A percentile compares a stretch with the other conserved stretches of the same genome.
These are phyloP conservation scores for Alternaria dauci DNA, from an alignment of 2,329 filamentous ascomycete genomes.

Conservation along the genomic window DNA sequence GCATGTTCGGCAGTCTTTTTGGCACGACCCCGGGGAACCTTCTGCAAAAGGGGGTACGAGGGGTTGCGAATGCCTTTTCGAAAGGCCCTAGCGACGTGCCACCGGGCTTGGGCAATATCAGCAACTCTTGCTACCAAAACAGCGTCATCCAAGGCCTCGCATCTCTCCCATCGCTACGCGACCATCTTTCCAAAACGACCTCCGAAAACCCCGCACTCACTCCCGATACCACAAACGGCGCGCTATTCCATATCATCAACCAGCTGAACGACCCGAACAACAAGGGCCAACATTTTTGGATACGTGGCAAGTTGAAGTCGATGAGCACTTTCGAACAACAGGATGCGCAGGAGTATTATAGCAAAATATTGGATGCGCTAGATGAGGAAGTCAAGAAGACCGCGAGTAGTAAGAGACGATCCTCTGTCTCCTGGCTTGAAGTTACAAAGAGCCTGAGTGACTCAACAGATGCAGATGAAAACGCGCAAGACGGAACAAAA, in stretches of 20 bases:
- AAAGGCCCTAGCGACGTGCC: slow-evolving; percentile 47
- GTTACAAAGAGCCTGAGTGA: slow-evolving; percentile 34
- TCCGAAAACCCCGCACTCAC: slow-evolving; percentile 48
- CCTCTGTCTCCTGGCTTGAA: slow-evolving; percentile 42
- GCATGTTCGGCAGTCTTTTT: slow-evolving; percentile 45
- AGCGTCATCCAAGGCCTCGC: slow-evolving; percentile 85
- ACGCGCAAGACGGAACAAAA: slow-evolving; percentile 11
- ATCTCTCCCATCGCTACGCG: slow-evolving; percentile 73
- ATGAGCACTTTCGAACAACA: slow-evolving; percentile 97
- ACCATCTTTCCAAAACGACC: slow-evolving; percentile 63
- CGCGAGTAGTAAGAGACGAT: slow-evolving; percentile 55
- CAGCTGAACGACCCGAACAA: slow-evolving; percentile 74
- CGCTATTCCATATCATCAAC: slow-evolving; percentile 71
- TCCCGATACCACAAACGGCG: slow-evolving; percentile 58
- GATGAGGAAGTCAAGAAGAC: slow-evolving; percentile 73
- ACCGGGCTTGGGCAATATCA: slow-evolving; percentile 82
- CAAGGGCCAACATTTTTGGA: slow-evolving; percentile 82
- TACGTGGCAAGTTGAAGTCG: slow-evolving; percentile 80
- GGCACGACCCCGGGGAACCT: slow-evolving; percentile 50
- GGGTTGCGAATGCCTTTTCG: slow-evolving; percentile 49
- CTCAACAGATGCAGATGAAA: slow-evolving; percentile 19
- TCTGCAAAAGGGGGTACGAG: slow-evolving; percentile 47
- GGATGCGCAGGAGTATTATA: slow-evolving; percentile 97
- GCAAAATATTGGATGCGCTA: slow-evolving; percentile 84
- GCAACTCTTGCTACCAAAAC: slow-evolving; percentile 98